Evolutionary conservation across 371 early-diverging fungal genomes (phyloP).

Genomic region (Mucor velutinosus): DNA sequence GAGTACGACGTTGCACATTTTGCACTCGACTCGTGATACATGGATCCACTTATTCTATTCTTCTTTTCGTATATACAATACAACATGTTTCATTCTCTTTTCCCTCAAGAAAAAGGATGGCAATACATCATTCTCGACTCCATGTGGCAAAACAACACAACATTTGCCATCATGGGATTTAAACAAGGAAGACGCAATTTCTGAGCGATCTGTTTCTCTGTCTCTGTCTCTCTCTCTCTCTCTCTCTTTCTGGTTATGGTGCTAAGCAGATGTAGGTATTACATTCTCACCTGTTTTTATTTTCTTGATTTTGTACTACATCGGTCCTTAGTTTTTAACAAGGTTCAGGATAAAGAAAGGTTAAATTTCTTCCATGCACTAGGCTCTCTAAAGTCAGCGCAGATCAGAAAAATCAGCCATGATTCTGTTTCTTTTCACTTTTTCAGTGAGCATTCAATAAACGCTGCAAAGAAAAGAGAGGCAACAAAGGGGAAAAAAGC

Average conservation of each 20-base stretch:
- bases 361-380: background rate
- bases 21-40: constrained; percentile 8
- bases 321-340: constrained; percentile 13
- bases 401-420: background rate
- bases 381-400: background rate
- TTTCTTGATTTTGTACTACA: constrained; percentile 15
- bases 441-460: no score
- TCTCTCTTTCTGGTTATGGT: background rate
- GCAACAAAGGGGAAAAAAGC: background rate
- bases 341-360: background rate
- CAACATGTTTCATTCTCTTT: constrained; percentile 5
- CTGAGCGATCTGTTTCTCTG: background rate
- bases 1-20: constrained; percentile 8
- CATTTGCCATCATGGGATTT: constrained; percentile 1
- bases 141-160: constrained; percentile 12
- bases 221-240: background rate
- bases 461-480: no score
- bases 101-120: background rate
- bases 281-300: constrained; percentile 13
- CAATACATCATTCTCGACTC: background rate
- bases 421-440: no score
- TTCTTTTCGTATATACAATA: background rate
- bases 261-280: background rate
- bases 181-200: background rate
- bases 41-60: constrained; percentile 7